phyloP scores from a whole-genome alignment of 176 grass and related monocot species.

The Phoenix roebelenii region DNA sequence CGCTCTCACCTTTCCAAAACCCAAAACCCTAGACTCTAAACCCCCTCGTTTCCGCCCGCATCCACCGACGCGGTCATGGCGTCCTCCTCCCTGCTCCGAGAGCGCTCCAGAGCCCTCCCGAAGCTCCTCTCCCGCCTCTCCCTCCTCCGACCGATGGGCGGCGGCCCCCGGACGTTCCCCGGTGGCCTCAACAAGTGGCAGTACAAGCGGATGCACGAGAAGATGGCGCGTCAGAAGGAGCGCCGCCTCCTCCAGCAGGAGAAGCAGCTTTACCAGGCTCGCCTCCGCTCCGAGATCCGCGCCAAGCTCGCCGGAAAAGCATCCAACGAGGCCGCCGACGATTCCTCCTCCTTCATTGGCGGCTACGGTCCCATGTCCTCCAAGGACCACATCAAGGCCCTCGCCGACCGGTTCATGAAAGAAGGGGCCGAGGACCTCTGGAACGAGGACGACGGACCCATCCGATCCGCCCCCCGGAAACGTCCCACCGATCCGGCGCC shows the following conservation, averaged over 20 bases:
- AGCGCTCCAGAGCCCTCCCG: slow-evolving; percentile 5
- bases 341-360: background rate
- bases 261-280: slow-evolving; percentile 80
- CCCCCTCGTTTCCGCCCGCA: background rate
- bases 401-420: slow-evolving; percentile 64
- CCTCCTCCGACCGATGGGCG: slow-evolving; percentile 32
- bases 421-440: slow-evolving; percentile 72
- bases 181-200: slow-evolving; percentile 82
- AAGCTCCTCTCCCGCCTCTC: slow-evolving; percentile 1
- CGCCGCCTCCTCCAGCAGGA: slow-evolving; percentile 56
- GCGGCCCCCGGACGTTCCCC: slow-evolving; percentile 73
- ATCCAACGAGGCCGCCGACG: slow-evolving; percentile 1
- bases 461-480: slow-evolving; percentile 9
- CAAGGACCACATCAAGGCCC: slow-evolving; percentile 49
- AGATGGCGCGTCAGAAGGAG: slow-evolving; percentile 65
- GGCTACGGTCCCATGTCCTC: slow-evolving; percentile 29
- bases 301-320: slow-evolving; percentile 24
- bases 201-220: slow-evolving; percentile 92
- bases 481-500: background rate
- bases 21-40: slow-evolving; percentile 30
- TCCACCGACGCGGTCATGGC: slow-evolving; percentile 1
- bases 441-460: slow-evolving; percentile 80
- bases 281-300: slow-evolving; percentile 60
- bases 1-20: too few species aligned
- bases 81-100: slow-evolving; percentile 7